phyloP scores from a whole-genome alignment of 2,329 filamentous ascomycete genomes.

The Cercospora sesami region DNA sequence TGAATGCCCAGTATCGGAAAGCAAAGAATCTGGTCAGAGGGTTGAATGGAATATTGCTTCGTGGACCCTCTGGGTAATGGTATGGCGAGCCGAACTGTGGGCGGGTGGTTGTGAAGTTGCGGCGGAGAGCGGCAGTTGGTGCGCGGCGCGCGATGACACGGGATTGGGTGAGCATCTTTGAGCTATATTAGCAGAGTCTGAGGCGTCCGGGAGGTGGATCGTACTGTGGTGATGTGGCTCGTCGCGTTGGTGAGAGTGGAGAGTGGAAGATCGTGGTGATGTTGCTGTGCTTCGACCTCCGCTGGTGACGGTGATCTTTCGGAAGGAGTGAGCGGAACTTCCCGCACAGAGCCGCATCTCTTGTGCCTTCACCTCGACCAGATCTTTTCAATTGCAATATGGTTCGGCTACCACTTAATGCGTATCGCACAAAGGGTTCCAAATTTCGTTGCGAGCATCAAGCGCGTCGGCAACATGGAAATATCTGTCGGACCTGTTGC shows the following conservation, averaged over 20 bases:
- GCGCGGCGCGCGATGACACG: constrained; percentile 57
- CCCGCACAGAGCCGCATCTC: constrained; percentile 1
- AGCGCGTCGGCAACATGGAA: too few species aligned
- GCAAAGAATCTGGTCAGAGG: constrained; percentile 83
- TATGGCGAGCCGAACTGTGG: constrained; percentile 84
- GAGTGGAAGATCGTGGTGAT: not conserved
- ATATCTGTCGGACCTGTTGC: too few species aligned
- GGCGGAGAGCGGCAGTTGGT: constrained; percentile 66
- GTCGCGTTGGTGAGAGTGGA: not conserved
- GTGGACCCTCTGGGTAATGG: constrained; percentile 97
- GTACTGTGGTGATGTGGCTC: constrained; percentile 8
- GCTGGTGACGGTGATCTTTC: constrained; percentile 8
- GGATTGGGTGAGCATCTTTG: constrained; percentile 36
- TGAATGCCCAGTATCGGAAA: constrained; percentile 79
- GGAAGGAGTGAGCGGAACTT: not conserved
- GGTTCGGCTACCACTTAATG: not conserved
- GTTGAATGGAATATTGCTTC: constrained; percentile 96
- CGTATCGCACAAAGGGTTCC: not conserved
- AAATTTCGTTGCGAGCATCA: too few species aligned
- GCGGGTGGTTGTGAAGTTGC: constrained; percentile 91
- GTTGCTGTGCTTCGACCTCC: constrained; percentile 1
- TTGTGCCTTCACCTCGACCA: not conserved
- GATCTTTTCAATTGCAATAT: not conserved
- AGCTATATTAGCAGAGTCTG: not conserved
- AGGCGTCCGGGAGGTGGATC: not conserved